Percentiles rank a stretch among this genome's conserved stretches.
These are phyloP conservation scores for Cercospora zeae-maydis DNA, from an alignment of 2,329 filamentous ascomycete genomes.

Conservation along the genomic window DNA sequence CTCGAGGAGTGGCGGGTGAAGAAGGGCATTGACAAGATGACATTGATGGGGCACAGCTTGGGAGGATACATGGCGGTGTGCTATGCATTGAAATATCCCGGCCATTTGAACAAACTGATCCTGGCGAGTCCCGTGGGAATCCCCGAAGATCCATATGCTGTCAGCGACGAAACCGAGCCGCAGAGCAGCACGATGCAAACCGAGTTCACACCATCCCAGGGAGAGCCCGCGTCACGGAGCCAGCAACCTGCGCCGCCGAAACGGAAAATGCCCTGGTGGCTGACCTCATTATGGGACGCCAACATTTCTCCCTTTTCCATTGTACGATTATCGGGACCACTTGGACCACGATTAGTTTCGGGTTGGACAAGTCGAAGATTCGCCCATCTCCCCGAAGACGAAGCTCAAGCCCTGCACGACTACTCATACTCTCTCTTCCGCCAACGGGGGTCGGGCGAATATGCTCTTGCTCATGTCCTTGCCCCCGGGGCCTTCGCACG, in stretches of 20 bases:
- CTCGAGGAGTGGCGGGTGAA: conserved; percentile 92
- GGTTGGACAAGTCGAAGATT: conserved; percentile 94
- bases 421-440: conserved; percentile 95
- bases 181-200: conserved; percentile 67
- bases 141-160: conserved; percentile 88
- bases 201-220: conserved; percentile 65
- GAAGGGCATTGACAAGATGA: conserved; percentile 88
- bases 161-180: conserved; percentile 74
- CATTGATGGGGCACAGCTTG: conserved; percentile 85
- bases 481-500: conserved; percentile 91
- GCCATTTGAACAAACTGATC: conserved; percentile 90
- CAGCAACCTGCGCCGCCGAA: conserved; percentile 48
- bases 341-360: conserved; percentile 87
- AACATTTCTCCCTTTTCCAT: conserved; percentile 94
- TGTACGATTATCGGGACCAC: conserved; percentile 79
- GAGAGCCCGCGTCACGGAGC: conserved; percentile 34
- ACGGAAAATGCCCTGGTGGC: conserved; percentile 73
- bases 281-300: conserved; percentile 92
- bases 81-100: conserved; percentile 95
- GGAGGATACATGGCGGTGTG: conserved; percentile 93
- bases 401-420: conserved; percentile 81
- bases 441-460: conserved; percentile 88
- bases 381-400: conserved; percentile 74
- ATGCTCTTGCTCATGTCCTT: conserved; percentile 85
- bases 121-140: conserved; percentile 92